Conservation (phyloP, 1,139 yeast genomes). For the Blastobotrys buckinghamii region DNA sequence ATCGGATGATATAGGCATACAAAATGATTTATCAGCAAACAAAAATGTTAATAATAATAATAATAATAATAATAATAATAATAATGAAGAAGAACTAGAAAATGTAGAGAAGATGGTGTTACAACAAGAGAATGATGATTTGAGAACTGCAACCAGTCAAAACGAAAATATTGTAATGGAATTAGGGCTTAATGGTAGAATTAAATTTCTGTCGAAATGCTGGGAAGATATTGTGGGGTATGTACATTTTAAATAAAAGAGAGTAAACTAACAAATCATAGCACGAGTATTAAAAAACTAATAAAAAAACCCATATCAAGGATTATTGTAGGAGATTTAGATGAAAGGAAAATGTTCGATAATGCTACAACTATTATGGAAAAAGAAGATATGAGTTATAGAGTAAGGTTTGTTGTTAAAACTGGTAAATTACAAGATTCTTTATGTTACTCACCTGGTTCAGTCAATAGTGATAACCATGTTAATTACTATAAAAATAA, state of each 20-base stretch:
- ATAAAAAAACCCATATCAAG: slow-evolving; percentile 55
- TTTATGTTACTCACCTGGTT: not conserved
- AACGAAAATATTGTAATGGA: slow-evolving; percentile 85
- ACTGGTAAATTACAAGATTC: slow-evolving; percentile 5
- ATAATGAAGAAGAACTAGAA: not conserved
- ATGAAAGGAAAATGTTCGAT: slow-evolving; percentile 62
- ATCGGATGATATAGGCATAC: too few species aligned
- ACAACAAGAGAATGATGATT: slow-evolving; percentile 26
- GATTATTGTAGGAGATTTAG: slow-evolving; percentile 59
- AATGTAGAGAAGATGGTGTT: not conserved
- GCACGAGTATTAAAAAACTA: slow-evolving; percentile 54
- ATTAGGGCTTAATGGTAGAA: slow-evolving; percentile 68
- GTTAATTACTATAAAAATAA: not conserved
- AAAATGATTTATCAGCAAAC: too few species aligned
- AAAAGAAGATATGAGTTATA: slow-evolving; percentile 66
- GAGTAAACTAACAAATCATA: slow-evolving; percentile 27
- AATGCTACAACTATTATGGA: slow-evolving; percentile 69
- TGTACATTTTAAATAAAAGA: slow-evolving; percentile 7
- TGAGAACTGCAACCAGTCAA: slow-evolving; percentile 49
- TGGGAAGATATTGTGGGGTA: slow-evolving; percentile 65
- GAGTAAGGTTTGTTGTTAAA: slow-evolving; percentile 59
- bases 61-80: not conserved
- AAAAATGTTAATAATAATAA: not conserved
- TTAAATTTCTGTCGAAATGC: slow-evolving; percentile 65
- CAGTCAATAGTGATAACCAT: not conserved